Conservation (phyloP, 2,329 filamentous ascomycete species). For the Blastomyces percursus region DNA sequence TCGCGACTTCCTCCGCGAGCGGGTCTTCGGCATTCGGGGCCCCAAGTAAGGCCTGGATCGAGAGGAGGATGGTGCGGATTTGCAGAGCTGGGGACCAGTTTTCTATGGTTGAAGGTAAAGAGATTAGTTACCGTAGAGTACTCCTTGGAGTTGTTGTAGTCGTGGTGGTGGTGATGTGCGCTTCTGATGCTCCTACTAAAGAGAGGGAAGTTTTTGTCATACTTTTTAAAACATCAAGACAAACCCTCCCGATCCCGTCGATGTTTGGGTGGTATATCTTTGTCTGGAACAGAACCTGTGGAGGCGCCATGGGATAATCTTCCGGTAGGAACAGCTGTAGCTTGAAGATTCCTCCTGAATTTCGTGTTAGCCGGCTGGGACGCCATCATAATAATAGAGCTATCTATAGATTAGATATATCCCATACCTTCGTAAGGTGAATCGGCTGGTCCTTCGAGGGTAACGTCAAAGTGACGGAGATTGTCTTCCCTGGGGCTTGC, state of each 20-base stretch:
- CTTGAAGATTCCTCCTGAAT: constrained; percentile 72
- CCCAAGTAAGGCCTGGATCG: constrained; percentile 90
- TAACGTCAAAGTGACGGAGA: constrained; percentile 94
- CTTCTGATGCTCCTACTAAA: constrained; percentile 5
- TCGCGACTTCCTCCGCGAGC: constrained; percentile 93
- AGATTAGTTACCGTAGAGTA: constrained; percentile 11
- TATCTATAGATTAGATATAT: neutral
- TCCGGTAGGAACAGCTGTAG: constrained; percentile 96
- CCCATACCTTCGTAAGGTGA: constrained; percentile 81
- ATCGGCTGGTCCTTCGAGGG: constrained; percentile 81
- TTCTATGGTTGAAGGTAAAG: constrained; percentile 42
- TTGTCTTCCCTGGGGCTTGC: constrained; percentile 95
- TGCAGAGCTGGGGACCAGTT: constrained; percentile 99
- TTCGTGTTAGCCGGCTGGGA: constrained; percentile 6
- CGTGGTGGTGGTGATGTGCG: neutral
- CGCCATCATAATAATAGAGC: constrained; percentile 2
- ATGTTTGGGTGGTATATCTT: constrained; percentile 99
- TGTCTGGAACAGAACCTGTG: constrained; percentile 95
- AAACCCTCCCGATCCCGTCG: constrained; percentile 93
- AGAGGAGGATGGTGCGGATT: constrained; percentile 96
- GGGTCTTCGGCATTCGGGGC: constrained; percentile 97
- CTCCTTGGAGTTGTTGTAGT: neutral
- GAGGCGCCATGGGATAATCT: constrained; percentile 98
- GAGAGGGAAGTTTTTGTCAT: constrained; percentile 24
- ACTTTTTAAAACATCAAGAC: constrained; percentile 96